Evolutionary conservation across 352 stramenopile genomes (phyloP), one percentile per base, ranked within the genome.

Genomic region (Globisporangium acanthophoron): DNA sequence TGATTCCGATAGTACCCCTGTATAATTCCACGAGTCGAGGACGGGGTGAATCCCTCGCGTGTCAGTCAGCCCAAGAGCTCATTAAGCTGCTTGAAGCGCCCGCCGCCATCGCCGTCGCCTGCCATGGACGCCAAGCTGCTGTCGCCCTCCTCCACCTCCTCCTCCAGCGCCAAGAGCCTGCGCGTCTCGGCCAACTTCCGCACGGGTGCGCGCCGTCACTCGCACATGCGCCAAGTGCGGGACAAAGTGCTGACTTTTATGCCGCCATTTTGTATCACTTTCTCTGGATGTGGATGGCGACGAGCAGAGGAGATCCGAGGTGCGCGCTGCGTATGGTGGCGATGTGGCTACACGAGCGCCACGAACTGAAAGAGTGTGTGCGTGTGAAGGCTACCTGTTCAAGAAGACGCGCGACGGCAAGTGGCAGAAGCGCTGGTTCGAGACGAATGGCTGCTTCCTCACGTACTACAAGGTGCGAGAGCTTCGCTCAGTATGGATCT

Each of bases 401-500:
- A 97, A 97, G 72, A 97, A 97, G 65, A 96, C 91, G 54, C 87
- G 90, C 58, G 88, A 97, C 58, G 90, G 89, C 67, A 96, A 96
- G 67, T 97, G 97, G 97, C 97, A 99, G 70, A 97, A 97, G 73
- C 87, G 97, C 56, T 99, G 94, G 90, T 99, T 99, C 68, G 97
- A 99, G 79, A 98, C 92, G 9, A 98, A 99, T 67, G 96, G 96
- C 50, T 97, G 97, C 70, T 98, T 98, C 76, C 82, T 99, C 41
- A 98, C 96, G 15, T 99, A 99, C 80, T 99, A 98, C 78, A 99
- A 99, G 79, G 87, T 96, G 62, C 40, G 54, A 31, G 13, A 9
- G 31, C 31, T 7, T 9, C 8, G 31, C 31, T 35, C 24, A 27
- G 24, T 27, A 27, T 27, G 24, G 24, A 27, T 27, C 24, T 27